Base-by-base conservation (phyloP, 805 yeast species). In the Spathaspora boniae region DNA sequence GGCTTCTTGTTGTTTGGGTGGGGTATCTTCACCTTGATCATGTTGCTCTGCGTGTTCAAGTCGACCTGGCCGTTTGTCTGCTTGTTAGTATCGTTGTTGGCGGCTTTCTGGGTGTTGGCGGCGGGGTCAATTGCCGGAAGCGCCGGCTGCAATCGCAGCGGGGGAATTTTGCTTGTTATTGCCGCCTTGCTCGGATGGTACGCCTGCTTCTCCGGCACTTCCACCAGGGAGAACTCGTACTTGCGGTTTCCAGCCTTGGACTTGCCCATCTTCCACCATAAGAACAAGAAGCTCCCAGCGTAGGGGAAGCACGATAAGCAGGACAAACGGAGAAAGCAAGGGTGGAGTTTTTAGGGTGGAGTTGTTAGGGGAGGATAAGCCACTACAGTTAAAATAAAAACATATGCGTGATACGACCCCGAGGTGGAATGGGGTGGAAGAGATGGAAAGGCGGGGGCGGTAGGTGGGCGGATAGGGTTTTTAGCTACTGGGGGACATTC, bases 51-150 rank as follows among this genome's bases (percentile, higher is more conserved):
- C 48, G 80, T 86, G 4, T 48, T 76, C 50, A 72, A 80, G 46
- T 77, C 86, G 4, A 80, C 87, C 2, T 69, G 78, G 14, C 78
- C 80, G 31, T 76, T 81, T 63, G 76, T 76, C 47, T 42, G 65
- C 3, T 62, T 80, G 47, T 78, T 79, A 50, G 65, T 75, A 56
- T 50, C 65, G 40, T 61, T 81, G 33, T 65, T 59, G 16, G 33
- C 78, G 6, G 76, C 85, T 1, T 81, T 78, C 58, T 42, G 79
- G 31, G 54, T 80, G 29, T 59, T 80, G 31, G 59, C 75, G 0
- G 62, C 69, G 33, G 79, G 78, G 16, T 70, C 74, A 35, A 68
- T 79, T 36, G 45, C 72, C 2, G 68, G 68, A 12, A 62, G 56
- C 16, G 50, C 46, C 15, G 61, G 61, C 20, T 56, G 66, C 32